Conservation (phyloP, 495 filamentous ascomycete species). For the Trichoderma virens region DNA sequence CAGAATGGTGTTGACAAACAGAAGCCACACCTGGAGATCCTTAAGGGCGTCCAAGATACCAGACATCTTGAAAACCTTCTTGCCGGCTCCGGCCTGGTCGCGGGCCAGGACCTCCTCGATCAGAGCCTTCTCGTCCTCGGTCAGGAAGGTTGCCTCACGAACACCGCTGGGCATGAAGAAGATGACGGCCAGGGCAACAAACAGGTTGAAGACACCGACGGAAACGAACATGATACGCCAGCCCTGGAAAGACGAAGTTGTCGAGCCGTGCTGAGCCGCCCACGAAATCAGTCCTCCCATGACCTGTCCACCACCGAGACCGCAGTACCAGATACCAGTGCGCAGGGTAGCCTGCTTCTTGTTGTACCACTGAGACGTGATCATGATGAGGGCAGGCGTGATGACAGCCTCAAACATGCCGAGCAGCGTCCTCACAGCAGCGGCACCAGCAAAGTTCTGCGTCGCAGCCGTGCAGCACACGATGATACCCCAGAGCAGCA, state of each 20-base stretch:
- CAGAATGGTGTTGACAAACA: slow-evolving; percentile 21
- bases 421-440: slow-evolving; percentile 53
- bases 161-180: slow-evolving; percentile 57
- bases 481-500: slow-evolving; percentile 51
- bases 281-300: slow-evolving; percentile 50
- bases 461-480: slow-evolving; percentile 52
- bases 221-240: slow-evolving; percentile 52
- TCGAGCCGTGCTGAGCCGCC: slow-evolving; percentile 47
- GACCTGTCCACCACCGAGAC: slow-evolving; percentile 52
- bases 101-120: slow-evolving; percentile 50
- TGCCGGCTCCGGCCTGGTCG: slow-evolving; percentile 60
- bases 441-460: slow-evolving; percentile 47
- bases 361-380: slow-evolving; percentile 65
- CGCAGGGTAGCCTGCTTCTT: slow-evolving; percentile 56
- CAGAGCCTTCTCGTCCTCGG: slow-evolving; percentile 45
- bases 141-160: slow-evolving; percentile 51
- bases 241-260: slow-evolving; percentile 46
- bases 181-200: slow-evolving; percentile 50
- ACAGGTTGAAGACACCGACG: slow-evolving; percentile 40
- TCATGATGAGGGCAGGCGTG: slow-evolving; percentile 52
- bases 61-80: slow-evolving; percentile 42
- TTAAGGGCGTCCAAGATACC: slow-evolving; percentile 38
- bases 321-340: slow-evolving; percentile 67
- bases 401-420: slow-evolving; percentile 64
- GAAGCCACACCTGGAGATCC: slow-evolving; percentile 40